Base-by-base conservation (phyloP, 225 moss, liverwort and hornwort genomes). In the Bryoerythrophyllum caledonicum region DNA sequence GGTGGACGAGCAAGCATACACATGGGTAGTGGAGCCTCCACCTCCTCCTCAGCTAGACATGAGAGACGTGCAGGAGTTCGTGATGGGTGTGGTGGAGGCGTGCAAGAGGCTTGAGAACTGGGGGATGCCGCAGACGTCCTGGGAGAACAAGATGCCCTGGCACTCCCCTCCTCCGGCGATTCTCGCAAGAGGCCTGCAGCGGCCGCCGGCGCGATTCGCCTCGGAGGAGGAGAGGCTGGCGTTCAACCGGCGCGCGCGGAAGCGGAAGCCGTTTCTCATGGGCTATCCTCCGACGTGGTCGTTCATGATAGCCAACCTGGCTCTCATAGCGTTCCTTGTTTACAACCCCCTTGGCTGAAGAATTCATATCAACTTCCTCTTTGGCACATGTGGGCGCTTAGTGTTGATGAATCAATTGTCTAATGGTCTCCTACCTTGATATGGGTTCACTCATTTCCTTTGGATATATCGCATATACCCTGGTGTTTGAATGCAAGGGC, bases 61-160 rank as follows among this genome's bases (percentile, higher is more conserved):
- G 77, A 84, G 81, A 34, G 89, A 90, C 16, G 90, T 93, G 5
- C 87, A 91, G 72, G 83, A 80, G 53, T 82, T 74, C 23, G 67
- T 94, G 53, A 81, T 83, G 10, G 66, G 30, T 40, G 74, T 75
- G 23, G 44, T 87, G 12, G 79, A 77, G 28, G 12, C 83, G 4
- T 81, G 73, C 61, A 88, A 28, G 20, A 81, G 72, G 56, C 37
- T 93, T 0, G 78, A 83, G 62, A 70, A 83, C 67, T 87, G 90
- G 68, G 91, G 94, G 12, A 74, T 94, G 80, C 90, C 83, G 6
- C 10, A 79, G 41, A 89, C 87, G 9, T 87, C 93, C 17, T 93
- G 91, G 94, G 86, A 84, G 70, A 94, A 93, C 46, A 97, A 97
- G 77, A 91, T 93, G 94, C 94, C 94, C 12, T 97, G 97, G 97